Evolutionary conservation across 306 rosid genomes (phyloP), one percentile per base, ranked within the genome.

Genomic region (Cucurbita argyrosperma): DNA sequence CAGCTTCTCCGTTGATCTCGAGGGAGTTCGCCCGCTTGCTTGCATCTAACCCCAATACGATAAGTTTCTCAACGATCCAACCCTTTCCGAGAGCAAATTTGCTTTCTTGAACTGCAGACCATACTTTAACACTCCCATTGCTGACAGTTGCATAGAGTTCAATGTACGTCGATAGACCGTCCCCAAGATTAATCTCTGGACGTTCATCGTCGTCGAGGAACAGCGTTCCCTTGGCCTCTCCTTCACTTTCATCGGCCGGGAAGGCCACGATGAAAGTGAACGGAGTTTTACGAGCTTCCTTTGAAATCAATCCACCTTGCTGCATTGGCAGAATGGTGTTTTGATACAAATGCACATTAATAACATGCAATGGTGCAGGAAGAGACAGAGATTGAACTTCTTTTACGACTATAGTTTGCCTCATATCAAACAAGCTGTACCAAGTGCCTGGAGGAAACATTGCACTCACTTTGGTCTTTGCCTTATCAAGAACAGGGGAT

Each of bases 281-380:
- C 5, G 99, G 99, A 8, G 99, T 94, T 75, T 26, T 82, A 55
- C 96, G 78, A 0, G 99, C 99, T 12, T 84, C 96, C 87, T 88
- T 91, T 0, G 99, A 89, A 56, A 91, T 49, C 82, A 87, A 1
- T 45, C 97, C 97, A 30, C 99, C 99, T 65, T 56, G 92, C 84
- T 94, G 99, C 92, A 91, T 86, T 21, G 99, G 99, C 55, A 94
- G 80, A 74, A 94, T 94, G 73, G 86, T 74, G 64, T 84, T 89
- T 83, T 94, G 97, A 84, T 89, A 91, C 78, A 94, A 51, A 85
- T 94, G 99, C 52, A 94, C 97, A 71, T 94, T 94, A 18, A 94
- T 92, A 0, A 83, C 90, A 71, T 94, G 88, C 49, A 94, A 82
- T 21, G 99, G 97, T 0, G 99, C 97, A 39, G 90, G 86, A 0